Evolutionary conservation across 331 rosid species (phyloP), one percentile per base, ranked within the genome.

Genomic region (Telfairia occidentalis): DNA sequence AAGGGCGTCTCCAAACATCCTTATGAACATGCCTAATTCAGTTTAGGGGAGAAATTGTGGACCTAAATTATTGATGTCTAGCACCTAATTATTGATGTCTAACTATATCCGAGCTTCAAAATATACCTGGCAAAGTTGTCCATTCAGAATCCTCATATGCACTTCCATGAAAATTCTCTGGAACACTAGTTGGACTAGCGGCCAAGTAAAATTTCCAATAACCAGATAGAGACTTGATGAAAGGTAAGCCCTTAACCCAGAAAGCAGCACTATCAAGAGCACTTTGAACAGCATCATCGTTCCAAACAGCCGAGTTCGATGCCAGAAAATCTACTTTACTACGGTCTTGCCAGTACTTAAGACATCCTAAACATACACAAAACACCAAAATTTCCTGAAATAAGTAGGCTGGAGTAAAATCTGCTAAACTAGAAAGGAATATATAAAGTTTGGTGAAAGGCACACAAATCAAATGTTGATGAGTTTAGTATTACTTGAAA

Each of bases 201-300:
- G 98, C 96, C 78, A 90, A 73, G 77, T 67, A 87, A 82, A 95
- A 95, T 74, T 86, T 95, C 98, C 98, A 95, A 80, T 80, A 77
- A 21, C 98, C 98, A 69, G 96, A 95, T 77, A 95, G 75, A 43
- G 98, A 90, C 87, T 85, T 87, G 23, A 95, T 87, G 75, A 86
- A 95, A 65, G 97, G 96, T 82, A 86, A 87, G 69, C 75, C 90
- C 78, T 85, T 87, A 74, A 84, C 95, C 98, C 96, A 94, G 80
- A 85, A 84, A 69, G 96, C 83, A 52, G 96, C 93, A 72, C 89
- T 66, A 10, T 92, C 92, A 77, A 95, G 93, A 82, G 96, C 92
- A 80, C 85, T 89, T 43, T 73, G 59, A 79, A 90, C 84, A 66
- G 96, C 93, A 84, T 90, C 96, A 61, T 90, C 97, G 71, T 88